A percentile compares a stretch with the other conserved stretches of the same genome.
phyloP scores from a whole-genome alignment of 495 filamentous ascomycete species.

The Neurospora hispaniola region DNA sequence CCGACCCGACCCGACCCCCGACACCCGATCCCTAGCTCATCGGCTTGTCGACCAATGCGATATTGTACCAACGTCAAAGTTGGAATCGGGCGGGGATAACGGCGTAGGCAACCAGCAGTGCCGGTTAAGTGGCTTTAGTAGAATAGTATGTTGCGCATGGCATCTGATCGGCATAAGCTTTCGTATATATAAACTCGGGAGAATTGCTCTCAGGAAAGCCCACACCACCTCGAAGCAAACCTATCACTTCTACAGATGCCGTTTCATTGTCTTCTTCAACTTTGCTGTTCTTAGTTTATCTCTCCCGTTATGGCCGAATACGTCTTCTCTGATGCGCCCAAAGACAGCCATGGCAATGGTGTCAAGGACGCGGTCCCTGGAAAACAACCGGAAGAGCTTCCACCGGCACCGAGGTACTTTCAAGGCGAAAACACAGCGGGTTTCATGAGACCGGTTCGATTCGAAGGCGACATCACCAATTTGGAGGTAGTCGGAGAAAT shows the following conservation, averaged over 20 bases:
- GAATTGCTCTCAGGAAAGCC: background rate
- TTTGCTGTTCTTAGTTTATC: background rate
- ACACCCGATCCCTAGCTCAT: background rate
- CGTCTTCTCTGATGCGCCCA: background rate
- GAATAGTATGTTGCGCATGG: background rate
- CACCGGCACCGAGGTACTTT: background rate
- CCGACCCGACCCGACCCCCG: background rate
- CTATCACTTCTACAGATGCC: background rate
- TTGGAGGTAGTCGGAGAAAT: conserved; percentile 26
- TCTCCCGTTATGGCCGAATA: background rate
- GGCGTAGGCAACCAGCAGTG: background rate
- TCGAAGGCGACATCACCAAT: conserved; percentile 27
- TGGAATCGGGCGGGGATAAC: background rate
- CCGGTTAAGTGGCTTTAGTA: background rate
- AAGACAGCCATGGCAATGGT: background rate
- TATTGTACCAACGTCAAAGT: background rate
- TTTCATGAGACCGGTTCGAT: conserved; percentile 5
- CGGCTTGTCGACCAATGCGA: background rate
- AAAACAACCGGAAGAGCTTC: background rate
- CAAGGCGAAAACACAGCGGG: background rate
- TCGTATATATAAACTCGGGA: background rate
- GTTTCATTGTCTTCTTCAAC: background rate
- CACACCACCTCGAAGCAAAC: background rate
- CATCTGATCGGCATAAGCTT: background rate
- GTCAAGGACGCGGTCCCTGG: background rate